phyloP scores from a whole-genome alignment of 257 asterid genomes.

The Rehmannia glutinosa region DNA sequence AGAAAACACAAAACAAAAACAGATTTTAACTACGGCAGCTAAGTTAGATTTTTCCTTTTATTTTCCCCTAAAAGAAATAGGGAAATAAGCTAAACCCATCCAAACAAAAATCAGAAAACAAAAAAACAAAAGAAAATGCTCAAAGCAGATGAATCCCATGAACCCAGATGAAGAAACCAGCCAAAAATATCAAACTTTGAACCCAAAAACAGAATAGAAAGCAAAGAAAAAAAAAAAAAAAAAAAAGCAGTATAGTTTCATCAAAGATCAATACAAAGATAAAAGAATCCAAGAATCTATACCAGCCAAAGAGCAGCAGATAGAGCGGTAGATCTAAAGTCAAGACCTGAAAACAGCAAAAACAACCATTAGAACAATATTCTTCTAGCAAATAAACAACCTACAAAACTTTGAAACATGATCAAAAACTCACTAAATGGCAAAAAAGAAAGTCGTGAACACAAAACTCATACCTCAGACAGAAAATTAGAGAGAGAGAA shows the following conservation, averaged over 20 bases:
- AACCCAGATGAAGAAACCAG: neutral
- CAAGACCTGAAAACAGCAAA: conserved; percentile 52
- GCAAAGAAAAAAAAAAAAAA: neutral
- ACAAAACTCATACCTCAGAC: conserved; percentile 37
- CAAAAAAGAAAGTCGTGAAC: neutral
- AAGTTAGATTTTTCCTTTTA: no score
- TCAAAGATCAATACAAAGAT: conserved; percentile 20
- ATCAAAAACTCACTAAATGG: neutral
- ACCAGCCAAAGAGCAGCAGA: conserved; percentile 53
- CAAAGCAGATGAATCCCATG: conserved; percentile 4
- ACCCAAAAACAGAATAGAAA: conserved; percentile 9
- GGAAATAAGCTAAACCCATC: conserved; percentile 20
- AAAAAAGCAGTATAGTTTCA: conserved; percentile 3
- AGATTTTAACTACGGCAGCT: neutral
- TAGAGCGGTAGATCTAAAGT: conserved; percentile 53
- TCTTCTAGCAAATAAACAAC: neutral
- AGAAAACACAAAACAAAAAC: no score
- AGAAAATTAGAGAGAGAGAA: conserved; percentile 16
- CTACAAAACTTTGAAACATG: neutral
- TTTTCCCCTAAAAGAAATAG: neutral
- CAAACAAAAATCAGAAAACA: neutral
- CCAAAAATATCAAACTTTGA: neutral
- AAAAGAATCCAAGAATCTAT: conserved; percentile 15
- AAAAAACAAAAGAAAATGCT: neutral
- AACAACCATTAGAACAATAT: conserved; percentile 6